Evolutionary conservation across 2,329 filamentous ascomycete genomes (phyloP).

Genomic region (Botrytis aclada): DNA sequence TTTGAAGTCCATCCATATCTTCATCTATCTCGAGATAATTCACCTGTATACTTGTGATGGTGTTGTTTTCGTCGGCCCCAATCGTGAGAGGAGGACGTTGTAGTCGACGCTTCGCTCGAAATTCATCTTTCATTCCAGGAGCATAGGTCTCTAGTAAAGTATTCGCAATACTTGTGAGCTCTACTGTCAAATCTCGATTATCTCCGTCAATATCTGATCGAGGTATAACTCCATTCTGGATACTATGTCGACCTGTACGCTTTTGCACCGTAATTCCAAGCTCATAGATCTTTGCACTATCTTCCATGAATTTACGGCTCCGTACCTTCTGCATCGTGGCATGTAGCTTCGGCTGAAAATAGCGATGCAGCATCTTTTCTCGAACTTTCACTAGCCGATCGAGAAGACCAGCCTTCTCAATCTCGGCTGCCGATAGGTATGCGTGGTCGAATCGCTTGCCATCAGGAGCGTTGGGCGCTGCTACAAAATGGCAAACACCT

Average conservation of each 20-base stretch:
- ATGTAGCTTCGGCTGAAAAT: not conserved
- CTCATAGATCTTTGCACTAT: not conserved
- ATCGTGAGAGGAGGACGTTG: not conserved
- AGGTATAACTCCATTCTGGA: not conserved
- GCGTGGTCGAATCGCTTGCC: not conserved
- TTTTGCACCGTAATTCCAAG: not conserved
- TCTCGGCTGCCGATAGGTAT: not conserved
- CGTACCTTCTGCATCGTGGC: not conserved
- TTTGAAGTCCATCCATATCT: not conserved
- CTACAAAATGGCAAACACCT: not conserved
- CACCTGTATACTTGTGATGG: not conserved
- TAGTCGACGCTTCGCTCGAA: not conserved
- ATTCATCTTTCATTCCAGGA: not conserved
- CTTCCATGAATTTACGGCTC: not conserved
- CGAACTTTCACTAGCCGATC: not conserved
- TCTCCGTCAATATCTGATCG: not conserved
- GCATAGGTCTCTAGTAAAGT: not conserved
- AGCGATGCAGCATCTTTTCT: not conserved
- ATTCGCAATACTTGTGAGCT: not conserved
- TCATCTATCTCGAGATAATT: not conserved
- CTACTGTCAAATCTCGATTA: not conserved
- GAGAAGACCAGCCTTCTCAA: not conserved
- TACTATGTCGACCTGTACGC: not conserved
- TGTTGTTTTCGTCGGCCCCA: not conserved
- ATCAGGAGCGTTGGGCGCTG: not conserved